Base-by-base conservation (phyloP, 2,329 filamentous ascomycete species). In the Chaetomium sp. region DNA sequence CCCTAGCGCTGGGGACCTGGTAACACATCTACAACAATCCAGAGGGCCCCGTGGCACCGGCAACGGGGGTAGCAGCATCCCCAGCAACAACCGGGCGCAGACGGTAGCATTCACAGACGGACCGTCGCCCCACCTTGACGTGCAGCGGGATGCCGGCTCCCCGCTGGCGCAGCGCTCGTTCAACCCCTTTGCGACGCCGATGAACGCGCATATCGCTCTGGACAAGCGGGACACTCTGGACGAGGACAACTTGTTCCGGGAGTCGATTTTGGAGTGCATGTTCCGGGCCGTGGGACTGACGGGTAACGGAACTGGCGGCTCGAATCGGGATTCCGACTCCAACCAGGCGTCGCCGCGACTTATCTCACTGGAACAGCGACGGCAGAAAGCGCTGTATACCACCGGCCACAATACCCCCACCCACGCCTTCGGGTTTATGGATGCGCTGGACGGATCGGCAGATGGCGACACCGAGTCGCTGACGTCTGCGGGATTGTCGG, bases 251-350 rank as follows among this genome's bases (percentile, higher is more conserved):
- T 72, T 95, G 6, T 97, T 99, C 70, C 81, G 95, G 42, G 86
- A 90, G 56, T 95, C 91, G 0, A 90, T 99, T 12, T 74, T 97
- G 27, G 90, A 96, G 63, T 97, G 94, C 68, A 95, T 99, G 74
- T 92, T 96, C 72, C 96, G 92, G 67, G 88, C 91, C 0, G 87
- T 99, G 58, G 94, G 94, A 0, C 74, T 99, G 54, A 87, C 85
- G 19, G 83, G 85, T 36, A 80, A 79, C 3, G 19, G 19, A 27
- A 27, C 3, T 27, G 84, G 84, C 38, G 82, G 85, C 56, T 77
- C 80, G 0, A 76, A 87, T 0, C 80, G 81, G 48, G 88, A 87
- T 62, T 75, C 79, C 0, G 84, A 85, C 49, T 96, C 94, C 0
- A 85, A 85, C 0, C 91, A 96, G 62, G 87, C 84, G 7, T 97